phyloP scores from a whole-genome alignment of 768 basidiomycete species.

The Collybia sp. region DNA sequence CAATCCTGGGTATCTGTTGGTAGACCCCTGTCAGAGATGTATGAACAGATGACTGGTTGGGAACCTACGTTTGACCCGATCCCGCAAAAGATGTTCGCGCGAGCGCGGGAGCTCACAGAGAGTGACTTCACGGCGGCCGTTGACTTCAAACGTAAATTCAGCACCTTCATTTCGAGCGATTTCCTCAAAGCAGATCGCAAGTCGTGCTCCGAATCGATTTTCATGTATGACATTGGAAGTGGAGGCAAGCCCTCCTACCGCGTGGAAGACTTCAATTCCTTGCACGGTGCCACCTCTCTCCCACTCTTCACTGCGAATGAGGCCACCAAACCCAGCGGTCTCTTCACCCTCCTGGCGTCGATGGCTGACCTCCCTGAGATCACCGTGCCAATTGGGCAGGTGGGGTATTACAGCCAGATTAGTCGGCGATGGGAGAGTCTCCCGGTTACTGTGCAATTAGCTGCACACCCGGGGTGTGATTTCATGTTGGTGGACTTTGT shows the following conservation, averaged over 20 bases:
- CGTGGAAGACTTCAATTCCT: slow-evolving; percentile 24
- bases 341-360: slow-evolving; percentile 28
- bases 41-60: slow-evolving; percentile 14
- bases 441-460: slow-evolving; percentile 32
- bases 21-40: slow-evolving; percentile 22
- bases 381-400: slow-evolving; percentile 31
- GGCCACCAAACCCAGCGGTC: slow-evolving; percentile 9
- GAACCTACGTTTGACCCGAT: slow-evolving; percentile 26
- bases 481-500: slow-evolving; percentile 26
- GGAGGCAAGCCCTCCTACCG: slow-evolving; percentile 31
- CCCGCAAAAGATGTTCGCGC: slow-evolving; percentile 23
- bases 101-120: slow-evolving; percentile 16
- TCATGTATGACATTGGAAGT: slow-evolving; percentile 31
- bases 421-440: slow-evolving; percentile 26
- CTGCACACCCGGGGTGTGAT: slow-evolving; percentile 29
- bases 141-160: slow-evolving; percentile 18
- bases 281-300: slow-evolving; percentile 23
- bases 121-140: slow-evolving; percentile 23
- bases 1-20: slow-evolving; percentile 29
- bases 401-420: slow-evolving; percentile 27
- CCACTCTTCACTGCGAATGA: slow-evolving; percentile 13
- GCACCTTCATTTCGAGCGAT: slow-evolving; percentile 14
- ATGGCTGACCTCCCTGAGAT: slow-evolving; percentile 33
- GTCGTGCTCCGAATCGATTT: slow-evolving; percentile 28
- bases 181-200: slow-evolving; percentile 22